These are phyloP conservation scores for Cladosporium colombiae DNA, from an alignment of 2,329 filamentous ascomycete genomes.

Conservation along the genomic window DNA sequence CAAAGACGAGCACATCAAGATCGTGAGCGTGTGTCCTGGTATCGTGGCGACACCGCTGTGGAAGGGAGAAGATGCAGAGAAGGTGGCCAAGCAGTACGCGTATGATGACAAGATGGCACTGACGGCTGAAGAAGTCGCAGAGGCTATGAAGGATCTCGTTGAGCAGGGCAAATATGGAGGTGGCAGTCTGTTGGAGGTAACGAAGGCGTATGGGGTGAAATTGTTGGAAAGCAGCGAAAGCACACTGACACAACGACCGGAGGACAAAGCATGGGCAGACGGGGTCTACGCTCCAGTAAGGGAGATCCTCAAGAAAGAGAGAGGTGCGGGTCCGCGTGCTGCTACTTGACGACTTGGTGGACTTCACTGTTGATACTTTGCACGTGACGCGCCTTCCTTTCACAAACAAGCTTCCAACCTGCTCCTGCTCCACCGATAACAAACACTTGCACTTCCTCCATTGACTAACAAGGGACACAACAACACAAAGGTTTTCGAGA, in stretches of 20 bases:
- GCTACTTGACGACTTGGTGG: not conserved
- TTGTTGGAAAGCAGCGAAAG: constrained; percentile 22
- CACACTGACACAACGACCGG: constrained; percentile 11
- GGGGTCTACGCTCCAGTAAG: constrained; percentile 26
- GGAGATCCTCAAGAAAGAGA: constrained; percentile 24
- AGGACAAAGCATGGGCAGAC: constrained; percentile 21
- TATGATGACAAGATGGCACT: constrained; percentile 26
- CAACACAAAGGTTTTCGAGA: not conserved
- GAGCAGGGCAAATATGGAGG: constrained; percentile 27
- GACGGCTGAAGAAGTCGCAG: constrained; percentile 31
- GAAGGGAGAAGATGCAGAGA: constrained; percentile 27
- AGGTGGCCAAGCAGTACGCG: constrained; percentile 24
- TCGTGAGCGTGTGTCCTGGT: constrained; percentile 38
- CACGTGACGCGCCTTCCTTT: not conserved
- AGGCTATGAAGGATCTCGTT: constrained; percentile 34
- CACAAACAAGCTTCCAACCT: not conserved
- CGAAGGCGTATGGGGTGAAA: constrained; percentile 20
- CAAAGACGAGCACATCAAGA: constrained; percentile 37
- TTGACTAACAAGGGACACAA: not conserved
- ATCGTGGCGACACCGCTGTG: constrained; percentile 35
- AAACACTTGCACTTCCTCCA: not conserved
- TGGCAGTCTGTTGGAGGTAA: constrained; percentile 26
- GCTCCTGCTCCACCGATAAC: not conserved
- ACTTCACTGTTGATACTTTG: not conserved
- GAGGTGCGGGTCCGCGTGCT: not conserved